Evolutionary conservation across 2,329 filamentous ascomycete genomes (phyloP), one percentile per base, ranked within the genome.

Genomic region (Plenodomus tracheiphilus): DNA sequence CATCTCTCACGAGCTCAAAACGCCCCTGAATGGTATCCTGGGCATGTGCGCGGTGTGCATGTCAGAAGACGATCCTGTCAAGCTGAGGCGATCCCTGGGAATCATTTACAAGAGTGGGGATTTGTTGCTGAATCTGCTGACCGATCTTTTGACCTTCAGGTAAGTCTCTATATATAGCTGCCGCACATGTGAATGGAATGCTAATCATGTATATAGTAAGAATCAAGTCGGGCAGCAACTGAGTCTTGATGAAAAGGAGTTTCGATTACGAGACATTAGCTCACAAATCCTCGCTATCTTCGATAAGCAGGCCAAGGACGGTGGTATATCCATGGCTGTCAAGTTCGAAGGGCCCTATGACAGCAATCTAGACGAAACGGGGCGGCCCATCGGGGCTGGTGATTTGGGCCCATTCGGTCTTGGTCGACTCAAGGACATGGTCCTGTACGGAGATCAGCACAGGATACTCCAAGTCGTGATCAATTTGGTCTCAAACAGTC

Each of bases 11-110:
- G 85, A 97, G 71, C 79, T 99, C 30, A 95, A 96, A 68, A 99
- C 94, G 1, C 94, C 94, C 0, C 80, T 97, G 48, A 97, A 97
- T 66, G 94, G 93, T 11, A 97, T 97, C 41, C 79, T 99, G 63
- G 94, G 94, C 50, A 94, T 97, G 87, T 92, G 88, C 59, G 88
- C 91, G 0, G 88, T 96, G 1, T 94, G 90, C 71, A 94, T 96
- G 90, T 88, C 91, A 56, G 91, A 96, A 69, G 86, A 92, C 41
- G 90, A 96, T 62, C 75, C 91, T 13, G 71, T 80, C 25, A 84
- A 87, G 57, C 85, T 96, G 56, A 91, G 92, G 70, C 84, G 91
- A 59, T 94, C 89, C 1, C 78, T 97, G 4, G 88, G 90, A 61
- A 91, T 91, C 16, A 85, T 97, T 17, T 96, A 96, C 74, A 94